Percentiles rank a stretch among this genome's conserved stretches.
Evolutionary conservation across 352 stramenopile genomes (phyloP).

Genomic region (Globisporangium viniferum): DNA sequence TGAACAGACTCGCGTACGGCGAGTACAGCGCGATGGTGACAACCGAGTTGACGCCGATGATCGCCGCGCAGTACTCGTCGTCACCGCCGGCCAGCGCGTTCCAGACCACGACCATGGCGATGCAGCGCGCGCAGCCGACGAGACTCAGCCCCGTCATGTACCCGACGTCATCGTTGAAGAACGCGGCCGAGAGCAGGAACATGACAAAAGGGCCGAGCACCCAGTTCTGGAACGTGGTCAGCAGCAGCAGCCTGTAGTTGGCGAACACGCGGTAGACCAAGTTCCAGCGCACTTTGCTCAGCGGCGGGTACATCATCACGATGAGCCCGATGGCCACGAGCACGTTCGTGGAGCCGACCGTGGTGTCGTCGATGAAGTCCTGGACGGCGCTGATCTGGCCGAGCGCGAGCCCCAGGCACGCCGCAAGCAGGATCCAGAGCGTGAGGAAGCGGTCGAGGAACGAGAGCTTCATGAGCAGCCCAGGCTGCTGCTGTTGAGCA

Average conservation of each 20-base stretch:
- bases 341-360: constrained; percentile 42
- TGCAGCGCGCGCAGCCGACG: constrained; percentile 68
- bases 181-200: constrained; percentile 45
- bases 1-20: constrained; percentile 50
- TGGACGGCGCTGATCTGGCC: constrained; percentile 40
- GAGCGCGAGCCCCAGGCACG: constrained; percentile 33
- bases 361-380: constrained; percentile 43
- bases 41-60: constrained; percentile 74
- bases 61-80: constrained; percentile 60
- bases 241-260: constrained; percentile 42
- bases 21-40: constrained; percentile 62
- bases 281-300: constrained; percentile 53
- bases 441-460: constrained; percentile 51
- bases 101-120: constrained; percentile 85
- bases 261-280: constrained; percentile 33
- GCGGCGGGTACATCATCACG: constrained; percentile 65
- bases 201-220: constrained; percentile 48
- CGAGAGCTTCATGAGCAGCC: constrained; percentile 23
- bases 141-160: constrained; percentile 69
- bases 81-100: constrained; percentile 59
- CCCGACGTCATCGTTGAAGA: constrained; percentile 42
- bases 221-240: constrained; percentile 69
- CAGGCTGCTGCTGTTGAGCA: no score
- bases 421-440: constrained; percentile 62
- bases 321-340: constrained; percentile 53